Evolutionary conservation across 208 protist genomes (phyloP), one percentile per base, ranked within the genome.

Genomic region (Leishmania tarentolae): DNA sequence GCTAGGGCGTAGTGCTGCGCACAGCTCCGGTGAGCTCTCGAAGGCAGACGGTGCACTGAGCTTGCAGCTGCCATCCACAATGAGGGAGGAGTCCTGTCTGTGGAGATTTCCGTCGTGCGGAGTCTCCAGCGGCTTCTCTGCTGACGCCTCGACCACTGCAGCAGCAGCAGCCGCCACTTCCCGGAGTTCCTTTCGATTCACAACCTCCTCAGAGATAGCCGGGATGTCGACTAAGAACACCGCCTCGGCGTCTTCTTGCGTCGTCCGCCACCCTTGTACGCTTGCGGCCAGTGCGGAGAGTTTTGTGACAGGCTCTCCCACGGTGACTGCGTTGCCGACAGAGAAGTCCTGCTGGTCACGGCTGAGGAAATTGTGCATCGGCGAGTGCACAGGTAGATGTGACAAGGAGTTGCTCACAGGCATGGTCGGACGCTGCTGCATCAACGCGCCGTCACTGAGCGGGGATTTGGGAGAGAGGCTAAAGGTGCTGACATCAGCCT

Each of bases 261-360:
- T 94, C 9, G 85, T 76, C 24, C 93, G 90, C 92, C 93, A 97
- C 19, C 93, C 93, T 57, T 95, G 93, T 63, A 97, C 91, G 35
- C 90, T 93, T 5, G 85, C 89, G 1, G 85, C 89, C 53, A 94
- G 74, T 13, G 90, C 88, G 24, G 78, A 80, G 1, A 96, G 78
- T 72, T 82, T 83, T 42, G 79, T 84, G 31, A 91, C 86, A 4
- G 90, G 84, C 70, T 92, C 84, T 9, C 90, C 92, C 15, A 93
- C 83, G 31, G 82, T 80, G 53, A 93, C 78, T 5, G 85, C 75
- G 35, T 70, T 63, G 28, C 80, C 79, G 3, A 46, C 17, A 35
- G 75, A 78, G n/a, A 83, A 13, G 2, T 79, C 76, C 24, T 66
- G 56, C 28, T 47, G 31, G 52, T 90, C 83, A 15, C 89, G 89